Evolutionary conservation across 2,329 filamentous ascomycete species (phyloP), one percentile per base, ranked within the genome.

Genomic region (Neophaeococcomyces mojaviensis): DNA sequence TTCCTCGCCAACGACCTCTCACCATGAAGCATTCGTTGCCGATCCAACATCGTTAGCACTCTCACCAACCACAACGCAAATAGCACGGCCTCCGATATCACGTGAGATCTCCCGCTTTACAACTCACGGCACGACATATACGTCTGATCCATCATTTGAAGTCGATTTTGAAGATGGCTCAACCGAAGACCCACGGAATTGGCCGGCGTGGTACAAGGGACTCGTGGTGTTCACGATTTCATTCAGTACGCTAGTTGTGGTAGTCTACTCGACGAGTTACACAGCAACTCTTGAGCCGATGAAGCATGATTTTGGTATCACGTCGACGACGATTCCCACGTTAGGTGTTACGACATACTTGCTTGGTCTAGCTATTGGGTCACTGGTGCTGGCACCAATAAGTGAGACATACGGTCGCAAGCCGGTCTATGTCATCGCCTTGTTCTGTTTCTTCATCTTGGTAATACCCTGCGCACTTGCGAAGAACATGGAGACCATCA

Each of bases 261-360:
- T 88, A 13, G 61, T 88, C 37, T 87, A 88, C 59, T 87, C 82
- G 38, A 92, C 87, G 0, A 82, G 78, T 42, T 94, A 92, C 61
- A 88, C 86, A 1, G 78, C 81, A 1, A 82, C 81, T 2, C 78
- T 85, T 28, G 74, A 78, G 0, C 81, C 84, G 0, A 77, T 94
- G 63, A 77, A 79, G 58, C 62, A 71, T 12, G 81, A 86, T 42
- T 90, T 88, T 55, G 65, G 72, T 31, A 70, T 79, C 15, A 60
- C 68, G 5, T 73, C 68, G 12, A 71, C 77, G 28, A 79, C 78
- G 0, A 63, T 82, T n/a, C 75, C 82, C 1, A 85, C 86, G 0
- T 68, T 92, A 2, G 87, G 87, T 4, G 70, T 94, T 36, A 92
- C 87, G 0, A 82, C 82, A 0, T 94, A 92, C 59, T 72, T 92